Conservation (phyloP, 371 early-diverging fungal genomes). For the Ordospora colligata region DNA sequence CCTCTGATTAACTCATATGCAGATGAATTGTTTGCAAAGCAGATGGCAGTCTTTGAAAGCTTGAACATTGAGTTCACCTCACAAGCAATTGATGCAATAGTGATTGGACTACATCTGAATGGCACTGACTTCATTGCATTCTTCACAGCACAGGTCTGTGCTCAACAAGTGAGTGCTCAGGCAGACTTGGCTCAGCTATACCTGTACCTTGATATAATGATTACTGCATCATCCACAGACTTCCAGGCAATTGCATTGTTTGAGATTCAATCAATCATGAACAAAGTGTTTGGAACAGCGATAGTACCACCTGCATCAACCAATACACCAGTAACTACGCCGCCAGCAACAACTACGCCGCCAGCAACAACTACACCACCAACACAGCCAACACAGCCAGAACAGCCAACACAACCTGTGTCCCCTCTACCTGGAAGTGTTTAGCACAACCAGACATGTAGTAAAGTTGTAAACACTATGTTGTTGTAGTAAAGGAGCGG, state of each 20-base stretch:
- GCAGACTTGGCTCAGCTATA: neutral
- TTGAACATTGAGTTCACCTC: neutral
- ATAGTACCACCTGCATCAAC: no score
- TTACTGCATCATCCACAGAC: neutral
- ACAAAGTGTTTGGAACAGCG: neutral
- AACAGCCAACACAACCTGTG: no score
- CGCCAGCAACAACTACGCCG: no score
- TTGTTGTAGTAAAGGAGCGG: no score
- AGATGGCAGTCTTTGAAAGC: neutral
- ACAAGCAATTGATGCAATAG: neutral
- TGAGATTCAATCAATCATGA: neutral
- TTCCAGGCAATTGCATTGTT: neutral
- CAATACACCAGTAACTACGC: no score
- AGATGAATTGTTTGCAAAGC: neutral
- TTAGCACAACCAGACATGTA: no score
- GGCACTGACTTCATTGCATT: neutral
- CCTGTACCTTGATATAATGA: neutral
- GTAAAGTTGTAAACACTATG: no score
- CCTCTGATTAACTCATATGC: neutral
- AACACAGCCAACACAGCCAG: no score
- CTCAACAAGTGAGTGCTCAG: neutral
- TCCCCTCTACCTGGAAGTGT: no score
- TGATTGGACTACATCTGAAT: neutral
- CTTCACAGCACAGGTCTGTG: neutral
- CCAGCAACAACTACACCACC: no score